Conservation (phyloP, 1,284 basidiomycete species). For the Calocybe gambosa region DNA sequence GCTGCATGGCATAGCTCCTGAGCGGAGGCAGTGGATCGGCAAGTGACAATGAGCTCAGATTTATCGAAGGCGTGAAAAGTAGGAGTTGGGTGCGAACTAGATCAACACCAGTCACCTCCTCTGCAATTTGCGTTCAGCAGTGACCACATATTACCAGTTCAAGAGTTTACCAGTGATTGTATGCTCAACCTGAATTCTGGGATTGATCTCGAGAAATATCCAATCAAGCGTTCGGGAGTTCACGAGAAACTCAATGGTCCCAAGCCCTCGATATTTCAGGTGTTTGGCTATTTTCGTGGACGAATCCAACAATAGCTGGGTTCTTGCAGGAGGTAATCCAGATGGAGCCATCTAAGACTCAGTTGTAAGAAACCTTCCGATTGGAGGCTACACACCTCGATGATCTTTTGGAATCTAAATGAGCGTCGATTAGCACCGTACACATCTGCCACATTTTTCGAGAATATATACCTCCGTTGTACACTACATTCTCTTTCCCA, state of each 20-base stretch:
- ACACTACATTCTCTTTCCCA: slow-evolving; percentile 35
- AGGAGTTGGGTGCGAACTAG: slow-evolving; percentile 32
- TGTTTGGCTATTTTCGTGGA: slow-evolving; percentile 26
- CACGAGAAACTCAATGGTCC: slow-evolving; percentile 31
- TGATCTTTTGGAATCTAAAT: slow-evolving; percentile 32
- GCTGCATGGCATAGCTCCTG: slow-evolving; percentile 28
- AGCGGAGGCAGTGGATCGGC: slow-evolving; percentile 15
- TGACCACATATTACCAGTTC: not conserved
- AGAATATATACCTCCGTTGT: slow-evolving; percentile 24
- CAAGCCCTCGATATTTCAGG: slow-evolving; percentile 28
- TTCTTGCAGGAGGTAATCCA: slow-evolving; percentile 19
- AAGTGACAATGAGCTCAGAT: slow-evolving; percentile 20
- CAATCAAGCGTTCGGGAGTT: slow-evolving; percentile 24
- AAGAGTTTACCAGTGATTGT: slow-evolving; percentile 30
- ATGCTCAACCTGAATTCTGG: slow-evolving; percentile 35
- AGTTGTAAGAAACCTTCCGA: not conserved
- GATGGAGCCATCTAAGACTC: slow-evolving; percentile 26
- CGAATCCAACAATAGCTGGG: slow-evolving; percentile 24
- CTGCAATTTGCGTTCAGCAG: slow-evolving; percentile 18
- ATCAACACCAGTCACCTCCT: slow-evolving; percentile 32
- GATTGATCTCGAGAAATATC: slow-evolving; percentile 30
- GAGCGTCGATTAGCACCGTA: not conserved
- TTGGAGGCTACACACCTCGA: slow-evolving; percentile 22
- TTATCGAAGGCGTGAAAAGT: slow-evolving; percentile 22
- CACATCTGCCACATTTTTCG: not conserved